Evolutionary conservation across 2,329 filamentous ascomycete species (phyloP), one percentile per base, ranked within the genome.

Genomic region (Aspergillus fischeri): DNA sequence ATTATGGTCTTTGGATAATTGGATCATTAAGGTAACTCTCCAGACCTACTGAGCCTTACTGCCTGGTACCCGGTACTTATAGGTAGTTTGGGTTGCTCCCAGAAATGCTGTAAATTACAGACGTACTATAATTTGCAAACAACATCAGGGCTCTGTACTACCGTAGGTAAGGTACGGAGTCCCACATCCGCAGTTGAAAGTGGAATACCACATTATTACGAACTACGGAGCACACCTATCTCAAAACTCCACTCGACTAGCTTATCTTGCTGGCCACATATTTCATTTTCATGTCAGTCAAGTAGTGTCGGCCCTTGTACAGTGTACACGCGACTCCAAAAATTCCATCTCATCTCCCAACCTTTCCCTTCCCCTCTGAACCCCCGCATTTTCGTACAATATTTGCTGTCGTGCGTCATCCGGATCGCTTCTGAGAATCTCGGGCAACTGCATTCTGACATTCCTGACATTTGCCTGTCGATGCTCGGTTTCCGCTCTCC

Each of bases 401-500:
- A 32, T 51, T 48, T 45, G 35, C 54, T 56, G 49, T 42, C 53
- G 49, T 52, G 42, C 54, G 51, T 59, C 51, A 56, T n/a, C 52
- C 56, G 50, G 55, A 55, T 53, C 55, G 42, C 51, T 48, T 51
- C 51, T 56, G 14, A 38, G 29, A 32, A 44, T 48, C 24, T 54
- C 58, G 56, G 62, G 58, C 61, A 62, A 59, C 55, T 62, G 64
- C 61, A 57, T 56, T 50, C 28, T 53, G 52, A 25, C 20, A 44
- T 55, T 50, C 52, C 51, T 55, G 54, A 55, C 32, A 17, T 38
- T 55, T 50, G 28, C 48, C 53, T 57, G 67, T 67, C 66, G 65
- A 74, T 75, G 71, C 70, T 73, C 60, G 68, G 74, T 66, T 68
- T 65, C 56, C 69, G 62, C 53, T 56, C 58, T 60, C 63, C 65